Percentiles rank a stretch among this genome's conserved stretches.
These are phyloP conservation scores for Pleoardoris graminearum DNA, from an alignment of 2,329 filamentous ascomycete species.

Conservation along the genomic window DNA sequence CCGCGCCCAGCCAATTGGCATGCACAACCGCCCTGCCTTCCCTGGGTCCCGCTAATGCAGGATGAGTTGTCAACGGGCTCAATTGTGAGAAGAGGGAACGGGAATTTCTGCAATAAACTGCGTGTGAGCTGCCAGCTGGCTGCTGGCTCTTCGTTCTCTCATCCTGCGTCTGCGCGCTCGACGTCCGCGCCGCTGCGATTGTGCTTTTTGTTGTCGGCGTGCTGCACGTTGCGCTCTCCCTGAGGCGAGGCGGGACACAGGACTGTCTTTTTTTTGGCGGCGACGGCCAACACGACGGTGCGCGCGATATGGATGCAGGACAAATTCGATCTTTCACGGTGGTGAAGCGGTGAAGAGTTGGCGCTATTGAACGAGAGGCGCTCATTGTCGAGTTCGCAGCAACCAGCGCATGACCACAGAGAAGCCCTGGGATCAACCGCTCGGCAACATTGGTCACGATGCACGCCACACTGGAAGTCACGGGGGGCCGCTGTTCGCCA, in stretches of 20 bases:
- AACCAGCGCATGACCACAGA: not conserved
- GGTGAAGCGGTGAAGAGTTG: not conserved
- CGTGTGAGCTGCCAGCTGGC: constrained; percentile 13
- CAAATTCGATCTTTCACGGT: not conserved
- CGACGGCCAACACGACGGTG: constrained; percentile 1
- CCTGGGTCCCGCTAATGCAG: constrained; percentile 43
- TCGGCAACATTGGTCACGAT: not conserved
- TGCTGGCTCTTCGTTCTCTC: constrained; percentile 15
- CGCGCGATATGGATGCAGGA: not conserved
- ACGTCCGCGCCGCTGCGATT: not conserved
- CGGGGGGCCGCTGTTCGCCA: not conserved
- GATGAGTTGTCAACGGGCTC: constrained; percentile 40
- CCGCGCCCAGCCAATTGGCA: constrained; percentile 26
- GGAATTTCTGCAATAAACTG: constrained; percentile 11
- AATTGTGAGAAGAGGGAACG: constrained; percentile 25
- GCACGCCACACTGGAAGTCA: constrained; percentile 1
- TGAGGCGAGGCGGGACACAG: too few relatives aligned
- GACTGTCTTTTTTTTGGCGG: not conserved
- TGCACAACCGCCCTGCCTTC: constrained; percentile 17
- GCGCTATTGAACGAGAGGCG: not conserved
- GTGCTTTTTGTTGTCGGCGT: not conserved
- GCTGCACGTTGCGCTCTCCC: not conserved
- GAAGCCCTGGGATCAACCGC: not conserved
- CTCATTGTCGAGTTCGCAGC: not conserved
- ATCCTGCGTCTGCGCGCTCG: constrained; percentile 2